These are phyloP conservation scores for Aspergillus arachidicola DNA, from an alignment of 2,329 filamentous ascomycete genomes.

Conservation along the genomic window DNA sequence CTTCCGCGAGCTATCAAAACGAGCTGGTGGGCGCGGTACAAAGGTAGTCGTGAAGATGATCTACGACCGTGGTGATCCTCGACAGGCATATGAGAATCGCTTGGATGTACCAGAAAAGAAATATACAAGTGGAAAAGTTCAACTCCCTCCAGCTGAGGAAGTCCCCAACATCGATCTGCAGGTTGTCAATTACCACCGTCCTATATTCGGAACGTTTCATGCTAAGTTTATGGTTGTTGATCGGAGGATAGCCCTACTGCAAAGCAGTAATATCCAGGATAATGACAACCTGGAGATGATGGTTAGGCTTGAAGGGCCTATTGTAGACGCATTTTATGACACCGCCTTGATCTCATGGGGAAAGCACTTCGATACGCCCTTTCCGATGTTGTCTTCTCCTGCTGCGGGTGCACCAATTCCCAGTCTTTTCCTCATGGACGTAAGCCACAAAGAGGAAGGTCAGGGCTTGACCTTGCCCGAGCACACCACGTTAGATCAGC, in stretches of 20 bases:
- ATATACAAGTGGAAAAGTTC: conserved; percentile 61
- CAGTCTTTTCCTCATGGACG: conserved; percentile 19
- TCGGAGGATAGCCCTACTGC: conserved; percentile 67
- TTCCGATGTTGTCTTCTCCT: conserved; percentile 59
- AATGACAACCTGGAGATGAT: conserved; percentile 85
- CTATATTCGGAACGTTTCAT: conserved; percentile 74
- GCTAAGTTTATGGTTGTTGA: conserved; percentile 79
- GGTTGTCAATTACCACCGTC: conserved; percentile 72
- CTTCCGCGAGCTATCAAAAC: conserved; percentile 67
- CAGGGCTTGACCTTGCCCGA: conserved; percentile 38
- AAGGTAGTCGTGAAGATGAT: conserved; percentile 72
- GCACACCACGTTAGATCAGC: conserved; percentile 60
- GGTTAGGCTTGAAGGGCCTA: conserved; percentile 72
- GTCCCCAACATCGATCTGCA: conserved; percentile 72
- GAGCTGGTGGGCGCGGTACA: conserved; percentile 60
- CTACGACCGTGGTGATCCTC: conserved; percentile 70
- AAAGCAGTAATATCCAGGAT: conserved; percentile 76
- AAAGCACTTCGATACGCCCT: conserved; percentile 60
- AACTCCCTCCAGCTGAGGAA: conserved; percentile 63
- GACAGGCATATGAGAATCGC: conserved; percentile 67
- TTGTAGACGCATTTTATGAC: conserved; percentile 76
- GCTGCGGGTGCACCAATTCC: conserved; percentile 40
- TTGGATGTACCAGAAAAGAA: conserved; percentile 60
- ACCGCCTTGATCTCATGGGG: conserved; percentile 74
- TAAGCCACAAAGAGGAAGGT: conserved; percentile 15